Conservation (phyloP, 2,329 filamentous ascomycete species). For the Didymosphaeria variabile region DNA sequence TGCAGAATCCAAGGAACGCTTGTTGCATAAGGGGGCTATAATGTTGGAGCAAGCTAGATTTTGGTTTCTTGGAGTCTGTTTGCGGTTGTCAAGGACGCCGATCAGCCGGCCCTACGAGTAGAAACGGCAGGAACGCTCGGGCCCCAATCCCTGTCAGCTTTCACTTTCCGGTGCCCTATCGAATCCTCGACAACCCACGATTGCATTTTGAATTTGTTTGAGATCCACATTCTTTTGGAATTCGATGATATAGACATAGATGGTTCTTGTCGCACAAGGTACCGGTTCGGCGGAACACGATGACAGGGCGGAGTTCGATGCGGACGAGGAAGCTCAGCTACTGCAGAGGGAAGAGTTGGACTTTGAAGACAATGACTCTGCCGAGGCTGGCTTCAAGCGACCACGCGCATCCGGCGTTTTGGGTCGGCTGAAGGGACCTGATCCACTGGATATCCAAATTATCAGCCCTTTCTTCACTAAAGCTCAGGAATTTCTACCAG, state of each 20-base stretch:
- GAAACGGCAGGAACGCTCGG: conserved; percentile 2
- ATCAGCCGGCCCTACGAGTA: background rate
- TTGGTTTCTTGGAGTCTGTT: no score
- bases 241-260: conserved; percentile 3
- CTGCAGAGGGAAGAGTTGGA: conserved; percentile 37
- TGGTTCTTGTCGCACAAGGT: conserved; percentile 4
- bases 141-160: background rate
- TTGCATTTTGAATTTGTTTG: background rate
- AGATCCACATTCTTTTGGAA: background rate
- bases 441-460: conserved; percentile 53
- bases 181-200: background rate
- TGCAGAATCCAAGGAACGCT: no score
- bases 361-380: conserved; percentile 31
- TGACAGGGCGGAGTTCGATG: conserved; percentile 20
- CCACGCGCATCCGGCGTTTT: conserved; percentile 16
- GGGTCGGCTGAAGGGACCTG: conserved; percentile 53
- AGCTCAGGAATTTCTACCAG: conserved; percentile 71
- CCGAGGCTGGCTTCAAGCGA: conserved; percentile 5
- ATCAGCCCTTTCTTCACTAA: conserved; percentile 66
- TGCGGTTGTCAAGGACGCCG: background rate
- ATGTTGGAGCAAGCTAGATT: no score
- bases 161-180: background rate
- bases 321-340: conserved; percentile 42
- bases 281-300: conserved; percentile 6
- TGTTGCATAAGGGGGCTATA: no score